Conservation (phyloP, 352 stramenopile genomes). For the Phytophthora sansomeana region DNA sequence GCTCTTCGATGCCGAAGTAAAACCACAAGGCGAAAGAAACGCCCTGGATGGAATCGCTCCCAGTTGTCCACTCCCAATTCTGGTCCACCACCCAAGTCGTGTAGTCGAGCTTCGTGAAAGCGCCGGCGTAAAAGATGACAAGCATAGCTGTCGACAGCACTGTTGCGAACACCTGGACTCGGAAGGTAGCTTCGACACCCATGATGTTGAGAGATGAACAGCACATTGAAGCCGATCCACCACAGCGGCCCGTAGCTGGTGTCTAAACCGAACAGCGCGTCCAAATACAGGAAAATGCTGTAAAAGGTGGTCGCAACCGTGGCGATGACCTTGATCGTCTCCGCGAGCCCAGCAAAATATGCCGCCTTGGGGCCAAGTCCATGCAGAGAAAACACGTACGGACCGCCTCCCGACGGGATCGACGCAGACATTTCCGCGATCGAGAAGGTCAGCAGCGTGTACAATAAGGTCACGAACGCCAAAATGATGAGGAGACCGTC, state of each 20-base stretch:
- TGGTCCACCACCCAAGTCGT: conserved; percentile 58
- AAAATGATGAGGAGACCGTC: conserved; percentile 67
- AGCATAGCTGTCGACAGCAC: conserved; percentile 58
- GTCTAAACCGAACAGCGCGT: conserved; percentile 53
- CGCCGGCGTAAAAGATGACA: conserved; percentile 67
- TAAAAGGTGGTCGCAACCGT: conserved; percentile 58
- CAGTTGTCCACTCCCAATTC: conserved; percentile 58
- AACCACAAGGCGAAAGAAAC: conserved; percentile 78
- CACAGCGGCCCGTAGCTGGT: conserved; percentile 52
- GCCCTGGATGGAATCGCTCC: conserved; percentile 54
- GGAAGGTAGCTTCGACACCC: conserved; percentile 68
- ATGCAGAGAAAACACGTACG: conserved; percentile 75
- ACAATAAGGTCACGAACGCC: conserved; percentile 69
- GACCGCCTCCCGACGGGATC: conserved; percentile 64
- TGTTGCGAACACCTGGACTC: conserved; percentile 63
- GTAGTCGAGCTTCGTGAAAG: conserved; percentile 61
- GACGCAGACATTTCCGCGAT: conserved; percentile 76
- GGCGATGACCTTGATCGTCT: conserved; percentile 68
- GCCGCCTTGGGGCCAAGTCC: conserved; percentile 57
- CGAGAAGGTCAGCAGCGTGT: conserved; percentile 73
- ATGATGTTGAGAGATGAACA: conserved; percentile 75
- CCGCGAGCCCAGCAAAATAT: conserved; percentile 72
- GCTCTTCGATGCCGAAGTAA: conserved; percentile 80
- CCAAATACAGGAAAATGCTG: conserved; percentile 69
- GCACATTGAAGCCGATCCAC: conserved; percentile 61